Evolutionary conservation across 2,329 filamentous ascomycete species (phyloP).

Genomic region (Oidium heveae): DNA sequence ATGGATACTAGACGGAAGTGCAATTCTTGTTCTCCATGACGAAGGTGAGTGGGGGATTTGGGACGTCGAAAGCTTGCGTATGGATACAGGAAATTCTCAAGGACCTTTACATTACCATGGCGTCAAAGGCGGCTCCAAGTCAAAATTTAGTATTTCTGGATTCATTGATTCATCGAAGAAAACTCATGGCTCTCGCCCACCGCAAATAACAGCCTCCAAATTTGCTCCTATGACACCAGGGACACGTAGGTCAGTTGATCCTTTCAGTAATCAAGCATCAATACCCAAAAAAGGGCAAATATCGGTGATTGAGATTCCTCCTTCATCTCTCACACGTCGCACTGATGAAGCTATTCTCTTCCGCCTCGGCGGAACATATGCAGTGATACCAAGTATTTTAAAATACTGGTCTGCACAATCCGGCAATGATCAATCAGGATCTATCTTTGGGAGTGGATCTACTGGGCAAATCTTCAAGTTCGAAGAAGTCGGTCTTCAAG

Average conservation of each 20-base stretch:
- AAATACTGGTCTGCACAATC: constrained; percentile 13
- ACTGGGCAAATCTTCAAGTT: constrained; percentile 10
- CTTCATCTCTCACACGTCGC: constrained; percentile 7
- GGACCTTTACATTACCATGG: constrained; percentile 17
- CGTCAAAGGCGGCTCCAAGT: constrained; percentile 27
- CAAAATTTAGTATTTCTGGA: constrained; percentile 30
- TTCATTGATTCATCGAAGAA: constrained; percentile 29
- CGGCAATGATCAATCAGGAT: constrained; percentile 6
- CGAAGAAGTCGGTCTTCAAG: constrained; percentile 12
- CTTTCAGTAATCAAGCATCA: constrained; percentile 6
- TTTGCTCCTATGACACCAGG: constrained; percentile 41
- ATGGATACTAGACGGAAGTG: constrained; percentile 35
- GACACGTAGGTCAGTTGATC: constrained; percentile 18
- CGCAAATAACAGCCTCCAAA: constrained; percentile 17
- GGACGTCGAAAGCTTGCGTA: constrained; percentile 30
- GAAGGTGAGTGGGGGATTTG: constrained; percentile 45
- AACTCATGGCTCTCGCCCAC: constrained; percentile 5
- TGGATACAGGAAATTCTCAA: constrained; percentile 23
- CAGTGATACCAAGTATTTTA: constrained; percentile 12
- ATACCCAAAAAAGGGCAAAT: constrained; percentile 9
- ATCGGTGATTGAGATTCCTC: constrained; percentile 10
- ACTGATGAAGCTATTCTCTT: constrained; percentile 13
- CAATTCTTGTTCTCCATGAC: constrained; percentile 29
- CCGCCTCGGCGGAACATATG: constrained; percentile 13
- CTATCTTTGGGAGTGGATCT: constrained; percentile 8